Base-by-base conservation (phyloP, 257 asterid genomes). In the Rauvolfia tetraphylla region DNA sequence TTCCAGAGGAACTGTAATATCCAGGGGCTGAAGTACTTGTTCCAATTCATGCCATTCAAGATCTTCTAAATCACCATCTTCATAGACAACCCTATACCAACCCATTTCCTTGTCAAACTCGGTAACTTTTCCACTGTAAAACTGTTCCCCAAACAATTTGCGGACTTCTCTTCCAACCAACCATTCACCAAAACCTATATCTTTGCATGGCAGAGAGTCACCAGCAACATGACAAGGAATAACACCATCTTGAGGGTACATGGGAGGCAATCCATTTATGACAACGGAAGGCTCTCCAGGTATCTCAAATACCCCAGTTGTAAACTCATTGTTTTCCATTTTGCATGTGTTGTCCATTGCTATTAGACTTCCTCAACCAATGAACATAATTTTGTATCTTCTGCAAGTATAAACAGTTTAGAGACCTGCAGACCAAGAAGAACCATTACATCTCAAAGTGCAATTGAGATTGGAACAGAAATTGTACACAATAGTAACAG, bases 41-140 rank as follows among this genome's bases (percentile, higher is more conserved):
- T 82, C 81, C 81, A 91, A 73, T 72, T 91, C 96, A 56, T 29
- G 61, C 93, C 93, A 88, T 29, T 88, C 91, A 41, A 91, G 88
- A 75, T 91, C 96, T 86, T 91, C 93, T 36, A 75, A 74, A 29
- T 91, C 97, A 1, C 97, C 96, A 69, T 91, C 97, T 67, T 88
- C 92, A 61, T 91, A 91, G 13, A 69, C 82, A 41, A 91, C 96
- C 74, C 79, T 81, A 76, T 88, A 91, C 97, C 97, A 88, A 23
- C 87, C 86, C 78, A 57, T 75, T 69, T 86, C 87, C 80, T 68
- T 48, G 51, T 91, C 96, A 62, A 81, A 91, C 79, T 76, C 78
- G 2, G 63, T 74, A 46, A 91, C 90, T 79, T 33, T 81, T 68
- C 97, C 97, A 0, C 33, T 56, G 56, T 79, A 87, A 23, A 63